Base-by-base conservation (phyloP, 768 basidiomycete species). In the Termitomyces sp. region DNA sequence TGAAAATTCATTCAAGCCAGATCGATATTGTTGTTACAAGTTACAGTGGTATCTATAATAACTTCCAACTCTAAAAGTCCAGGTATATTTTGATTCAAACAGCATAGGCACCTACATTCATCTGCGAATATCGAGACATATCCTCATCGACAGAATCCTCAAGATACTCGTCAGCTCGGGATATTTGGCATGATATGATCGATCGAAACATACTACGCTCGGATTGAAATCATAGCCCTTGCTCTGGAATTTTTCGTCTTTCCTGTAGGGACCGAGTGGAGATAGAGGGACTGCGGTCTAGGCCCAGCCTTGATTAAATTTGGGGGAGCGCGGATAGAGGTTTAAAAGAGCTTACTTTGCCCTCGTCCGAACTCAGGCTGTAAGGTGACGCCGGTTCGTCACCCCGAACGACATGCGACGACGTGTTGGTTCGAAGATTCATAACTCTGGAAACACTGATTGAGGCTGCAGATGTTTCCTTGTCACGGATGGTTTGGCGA, bases 401-500 rank as follows among this genome's bases (percentile, higher is more conserved):
- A 44, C 47, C 52, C n/a, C 41, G 55, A 5, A 51, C 49, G 4
- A 62, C 44, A 12, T 59, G 57, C 3, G 57, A 53, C 9, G 57
- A 57, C 6, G 53, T 63, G 23, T 42, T 59, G 8, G 61, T 62
- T 3, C 54, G 57, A 34, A 65, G 45, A 38, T 62, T 65, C 35
- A 65, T 47, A 25, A 62, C 46, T 46, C 57, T 62, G 31, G 58
- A 55, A 14, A 58, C 34, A 23, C 47, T 62, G 17, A 57, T 37
- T 3, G 61, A 57, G 4, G 42, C 46, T 23, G 54, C 34, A 4
- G 61, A 55, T 1, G 27, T 19, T 21, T 62, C 55, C 19, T 41
- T 56, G 11, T 62, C 63, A 27, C 57, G 59, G 38, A 64, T 46
- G 27, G 44, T 59, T 41, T 58, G 37, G 27, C 66, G 66, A 29